Conservation (phyloP, 768 basidiomycete species). For the Pulveroboletus frians region DNA sequence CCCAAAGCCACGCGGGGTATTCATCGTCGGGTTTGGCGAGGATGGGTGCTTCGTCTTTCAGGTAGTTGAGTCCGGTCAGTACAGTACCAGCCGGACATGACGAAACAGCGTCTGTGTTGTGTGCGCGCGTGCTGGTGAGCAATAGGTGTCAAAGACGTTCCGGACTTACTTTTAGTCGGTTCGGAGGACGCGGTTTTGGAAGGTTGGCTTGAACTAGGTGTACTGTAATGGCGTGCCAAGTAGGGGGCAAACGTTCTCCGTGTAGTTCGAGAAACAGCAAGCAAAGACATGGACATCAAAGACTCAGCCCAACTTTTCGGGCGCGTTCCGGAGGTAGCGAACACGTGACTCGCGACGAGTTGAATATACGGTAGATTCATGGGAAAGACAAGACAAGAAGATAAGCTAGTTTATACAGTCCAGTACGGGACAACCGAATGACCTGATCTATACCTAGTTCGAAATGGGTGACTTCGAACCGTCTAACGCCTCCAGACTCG, state of each 20-base stretch:
- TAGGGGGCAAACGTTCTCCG: constrained; percentile 6
- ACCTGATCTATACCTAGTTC: constrained; percentile 19
- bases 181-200: constrained; percentile 6
- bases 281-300: constrained; percentile 19
- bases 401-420: constrained; percentile 8
- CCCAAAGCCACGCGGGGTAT: constrained; percentile 92
- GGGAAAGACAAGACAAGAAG: not conserved
- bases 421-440: constrained; percentile 1
- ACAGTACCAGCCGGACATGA: constrained; percentile 71
- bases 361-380: constrained; percentile 23
- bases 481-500: not conserved
- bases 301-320: not conserved
- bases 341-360: constrained; percentile 2
- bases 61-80: constrained; percentile 73
- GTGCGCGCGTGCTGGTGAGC: not conserved
- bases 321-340: not conserved
- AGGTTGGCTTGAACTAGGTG: not conserved
- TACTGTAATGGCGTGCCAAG: constrained; percentile 13
- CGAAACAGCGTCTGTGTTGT: constrained; percentile 35
- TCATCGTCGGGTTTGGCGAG: constrained; percentile 74
- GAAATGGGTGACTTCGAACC: not conserved
- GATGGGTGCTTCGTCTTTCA: constrained; percentile 77
- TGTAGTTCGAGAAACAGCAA: constrained; percentile 10
- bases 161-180: constrained; percentile 14
- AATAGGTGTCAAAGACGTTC: not conserved